Conservation (phyloP, 2,329 filamentous ascomycete genomes). For the Claviceps citrina region DNA sequence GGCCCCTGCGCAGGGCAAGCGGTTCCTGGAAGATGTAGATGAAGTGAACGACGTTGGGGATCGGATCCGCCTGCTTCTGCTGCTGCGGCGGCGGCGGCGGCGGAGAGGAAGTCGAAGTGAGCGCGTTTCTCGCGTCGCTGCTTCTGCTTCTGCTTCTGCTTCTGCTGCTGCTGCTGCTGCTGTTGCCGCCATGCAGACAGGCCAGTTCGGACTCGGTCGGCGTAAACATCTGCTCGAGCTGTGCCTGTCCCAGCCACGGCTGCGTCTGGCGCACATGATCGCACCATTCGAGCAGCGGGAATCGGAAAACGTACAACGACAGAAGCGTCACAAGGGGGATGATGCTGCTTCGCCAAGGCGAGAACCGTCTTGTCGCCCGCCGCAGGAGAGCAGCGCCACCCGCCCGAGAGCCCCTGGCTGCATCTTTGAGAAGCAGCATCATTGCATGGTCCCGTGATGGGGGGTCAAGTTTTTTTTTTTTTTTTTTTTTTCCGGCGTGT, state of each 20-base stretch:
- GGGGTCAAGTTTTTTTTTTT: not conserved
- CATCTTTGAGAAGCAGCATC: slow-evolving; percentile 2
- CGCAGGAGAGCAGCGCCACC: not conserved
- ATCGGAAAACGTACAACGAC: not conserved
- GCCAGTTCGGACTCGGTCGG: slow-evolving; percentile 7
- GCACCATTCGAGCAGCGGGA: not conserved
- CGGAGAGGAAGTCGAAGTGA: not conserved
- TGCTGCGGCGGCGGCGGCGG: not conserved
- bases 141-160: too few species aligned
- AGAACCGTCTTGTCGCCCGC: not conserved
- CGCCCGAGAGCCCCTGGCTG: not conserved
- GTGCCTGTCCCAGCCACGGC: slow-evolving; percentile 5
- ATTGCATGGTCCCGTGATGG: not conserved
- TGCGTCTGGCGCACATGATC: slow-evolving; percentile 6
- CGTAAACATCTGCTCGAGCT: slow-evolving; percentile 6
- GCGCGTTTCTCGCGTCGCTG: not conserved
- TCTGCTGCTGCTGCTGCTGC: too few species aligned
- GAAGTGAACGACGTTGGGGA: slow-evolving; percentile 9
- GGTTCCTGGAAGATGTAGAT: slow-evolving; percentile 7
- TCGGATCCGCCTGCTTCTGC: slow-evolving; percentile 1
- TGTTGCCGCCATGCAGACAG: slow-evolving; percentile 7
- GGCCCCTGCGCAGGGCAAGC: not conserved
- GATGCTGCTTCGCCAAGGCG: not conserved
- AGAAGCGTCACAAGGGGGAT: not conserved
- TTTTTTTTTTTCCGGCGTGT: not conserved